Conservation (phyloP, 2,329 filamentous ascomycete species). For the Neobulgaria alba region DNA sequence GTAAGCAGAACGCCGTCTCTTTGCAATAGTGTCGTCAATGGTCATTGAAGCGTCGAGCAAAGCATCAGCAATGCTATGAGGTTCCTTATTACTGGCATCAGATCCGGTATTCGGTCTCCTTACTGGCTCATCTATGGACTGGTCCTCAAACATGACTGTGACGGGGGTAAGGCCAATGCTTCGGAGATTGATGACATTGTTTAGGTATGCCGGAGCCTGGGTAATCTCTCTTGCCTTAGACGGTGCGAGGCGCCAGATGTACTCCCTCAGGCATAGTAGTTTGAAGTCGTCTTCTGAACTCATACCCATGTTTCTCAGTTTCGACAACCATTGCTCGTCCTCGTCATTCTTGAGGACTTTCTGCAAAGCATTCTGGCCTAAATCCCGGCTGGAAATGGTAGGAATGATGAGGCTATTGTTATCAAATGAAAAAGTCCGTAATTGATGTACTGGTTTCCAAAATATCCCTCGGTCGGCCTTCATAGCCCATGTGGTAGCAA, state of each 20-base stretch:
- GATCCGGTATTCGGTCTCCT: constrained; percentile 26
- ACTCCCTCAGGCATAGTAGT: constrained; percentile 75
- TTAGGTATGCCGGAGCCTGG: constrained; percentile 38
- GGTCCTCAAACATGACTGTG: constrained; percentile 86
- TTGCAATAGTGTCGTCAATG: constrained; percentile 59
- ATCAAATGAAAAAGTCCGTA: constrained; percentile 60
- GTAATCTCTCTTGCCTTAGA: constrained; percentile 40
- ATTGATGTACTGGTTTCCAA: constrained; percentile 69
- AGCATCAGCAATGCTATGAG: constrained; percentile 80
- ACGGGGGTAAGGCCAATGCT: constrained; percentile 72
- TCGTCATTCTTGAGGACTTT: constrained; percentile 74
- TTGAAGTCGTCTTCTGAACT: constrained; percentile 80
- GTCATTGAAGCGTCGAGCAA: constrained; percentile 86
- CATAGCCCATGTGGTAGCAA: constrained; percentile 76
- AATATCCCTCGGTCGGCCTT: constrained; percentile 77
- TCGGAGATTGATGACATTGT: constrained; percentile 65
- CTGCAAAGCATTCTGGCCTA: constrained; percentile 48
- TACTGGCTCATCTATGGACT: constrained; percentile 38
- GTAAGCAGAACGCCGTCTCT: constrained; percentile 42
- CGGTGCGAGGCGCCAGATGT: constrained; percentile 78
- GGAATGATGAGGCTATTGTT: constrained; percentile 42
- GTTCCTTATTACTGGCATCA: constrained; percentile 27
- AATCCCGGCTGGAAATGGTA: constrained; percentile 47
- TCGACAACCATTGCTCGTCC: constrained; percentile 86
- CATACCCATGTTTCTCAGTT: constrained; percentile 78